Base-by-base conservation (phyloP, 257 asterid genomes). In the Sherardia arvensis region DNA sequence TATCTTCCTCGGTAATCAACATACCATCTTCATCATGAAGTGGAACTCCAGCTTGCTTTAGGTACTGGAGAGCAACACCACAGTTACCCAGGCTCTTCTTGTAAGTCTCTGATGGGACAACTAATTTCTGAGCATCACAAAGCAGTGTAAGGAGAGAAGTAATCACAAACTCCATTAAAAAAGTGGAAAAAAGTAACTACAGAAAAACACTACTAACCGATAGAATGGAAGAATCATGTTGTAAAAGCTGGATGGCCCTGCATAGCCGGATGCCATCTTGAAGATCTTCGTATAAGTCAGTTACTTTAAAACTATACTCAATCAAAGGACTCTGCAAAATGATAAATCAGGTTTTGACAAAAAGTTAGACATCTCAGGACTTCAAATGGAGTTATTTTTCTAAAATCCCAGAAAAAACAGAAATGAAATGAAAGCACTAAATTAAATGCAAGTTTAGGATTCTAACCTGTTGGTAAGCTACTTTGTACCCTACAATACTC, bases 191-290 rank as follows among this genome's bases (percentile, higher is more conserved):
- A 61, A 34, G 15, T 14, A 48, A 27, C 43, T 6, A 32, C n/a
- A 32, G 30, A 32, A 11, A 5, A 54, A 25, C 26, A 22, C 33
- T 17, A 56, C 73, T 66, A 65, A 91, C 98, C 96, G 70, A 76
- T 61, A 88, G 90, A 81, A 91, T 79, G 30, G 98, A 86, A 61
- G 90, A 69, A 78, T 91, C 96, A 28, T 80, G 90, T 66, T 70
- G 83, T 69, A 91, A 66, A 61, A 91, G 95, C 70, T 86, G 84
- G 73, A 80, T 73, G 53, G 90, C 94, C 82, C 98, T 80, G 74
- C 98, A 88, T 69, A 91, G 86, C 71, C 84, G 82, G 67, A 86
- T 74, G 18, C 96, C 98, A 73, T 91, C 98, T 66, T 74, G 77
- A 53, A 91, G 94, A 76, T 86, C 98, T 74, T 84, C 85, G 64